phyloP scores from a whole-genome alignment of 495 filamentous ascomycete genomes.

The Neurospora hispaniola region DNA sequence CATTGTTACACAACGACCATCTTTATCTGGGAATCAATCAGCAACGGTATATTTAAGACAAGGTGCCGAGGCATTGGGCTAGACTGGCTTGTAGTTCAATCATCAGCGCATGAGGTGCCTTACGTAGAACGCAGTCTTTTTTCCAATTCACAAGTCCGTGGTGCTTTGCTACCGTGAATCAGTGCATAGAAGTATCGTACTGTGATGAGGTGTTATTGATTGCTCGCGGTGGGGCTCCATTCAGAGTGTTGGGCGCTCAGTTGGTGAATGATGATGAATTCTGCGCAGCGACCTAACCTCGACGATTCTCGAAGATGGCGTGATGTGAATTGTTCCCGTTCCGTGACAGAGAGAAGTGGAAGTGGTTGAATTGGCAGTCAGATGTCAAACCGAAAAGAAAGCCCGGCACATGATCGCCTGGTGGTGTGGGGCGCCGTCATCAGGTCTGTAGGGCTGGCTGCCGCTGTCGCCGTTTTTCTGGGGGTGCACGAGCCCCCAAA shows the following conservation, averaged over 20 bases:
- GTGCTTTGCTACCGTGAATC: neutral
- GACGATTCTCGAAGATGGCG: neutral
- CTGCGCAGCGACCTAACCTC: too few species aligned
- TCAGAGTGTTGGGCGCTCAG: too few species aligned
- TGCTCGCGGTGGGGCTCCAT: too few species aligned
- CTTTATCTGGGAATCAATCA: neutral
- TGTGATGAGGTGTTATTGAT: too few species aligned
- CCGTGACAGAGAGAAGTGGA: neutral
- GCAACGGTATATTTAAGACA: neutral
- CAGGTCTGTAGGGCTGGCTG: too few species aligned
- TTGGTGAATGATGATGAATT: too few species aligned
- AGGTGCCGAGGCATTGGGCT: neutral
- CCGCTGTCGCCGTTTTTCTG: neutral
- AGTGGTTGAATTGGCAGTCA: neutral
- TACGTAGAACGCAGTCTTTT: neutral
- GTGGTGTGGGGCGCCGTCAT: neutral
- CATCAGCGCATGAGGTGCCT: neutral
- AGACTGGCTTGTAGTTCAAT: neutral
- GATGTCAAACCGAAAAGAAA: neutral
- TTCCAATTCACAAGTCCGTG: neutral
- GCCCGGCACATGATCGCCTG: neutral
- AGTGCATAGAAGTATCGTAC: too few species aligned
- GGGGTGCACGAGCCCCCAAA: neutral
- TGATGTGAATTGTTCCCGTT: neutral
- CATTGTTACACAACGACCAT: neutral